phyloP scores from a whole-genome alignment of 2,329 filamentous ascomycete genomes.

The Fusarium euwallaceae region DNA sequence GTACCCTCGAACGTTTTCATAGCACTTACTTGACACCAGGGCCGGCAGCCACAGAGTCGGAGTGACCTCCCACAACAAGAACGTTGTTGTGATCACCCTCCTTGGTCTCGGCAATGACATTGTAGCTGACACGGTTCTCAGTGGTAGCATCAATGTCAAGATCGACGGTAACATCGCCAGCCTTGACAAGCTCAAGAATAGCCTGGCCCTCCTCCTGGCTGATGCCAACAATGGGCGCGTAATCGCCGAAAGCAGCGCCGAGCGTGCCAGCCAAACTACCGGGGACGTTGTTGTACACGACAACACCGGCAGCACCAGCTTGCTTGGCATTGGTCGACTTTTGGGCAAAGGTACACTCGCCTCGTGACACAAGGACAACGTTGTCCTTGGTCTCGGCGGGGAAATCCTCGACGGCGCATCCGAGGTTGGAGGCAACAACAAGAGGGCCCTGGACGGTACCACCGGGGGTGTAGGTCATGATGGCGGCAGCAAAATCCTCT shows the following conservation, averaged over 20 bases:
- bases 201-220: conserved; percentile 59
- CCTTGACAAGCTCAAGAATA: conserved; percentile 48
- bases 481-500: conserved; percentile 41
- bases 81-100: conserved; percentile 63
- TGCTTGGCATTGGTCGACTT: conserved; percentile 69
- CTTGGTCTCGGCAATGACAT: conserved; percentile 64
- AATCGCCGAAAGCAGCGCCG: conserved; percentile 59
- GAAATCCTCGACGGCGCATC: conserved; percentile 67
- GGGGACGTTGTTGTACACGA: conserved; percentile 74
- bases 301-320: conserved; percentile 68
- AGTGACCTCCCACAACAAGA: conserved; percentile 62
- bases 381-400: conserved; percentile 64
- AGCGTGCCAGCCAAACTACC: conserved; percentile 68
- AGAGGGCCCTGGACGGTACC: conserved; percentile 58
- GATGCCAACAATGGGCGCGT: conserved; percentile 67
- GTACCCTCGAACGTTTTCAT: background rate
- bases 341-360: conserved; percentile 68
- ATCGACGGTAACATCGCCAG: conserved; percentile 50
- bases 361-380: conserved; percentile 72
- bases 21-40: conserved; percentile 67
- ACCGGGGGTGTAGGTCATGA: conserved; percentile 65
- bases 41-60: conserved; percentile 62
- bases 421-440: conserved; percentile 63
- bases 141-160: conserved; percentile 62
- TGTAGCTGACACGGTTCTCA: conserved; percentile 62